These are phyloP conservation scores for Cupressus sempervirens DNA, from an alignment of 75 land plant species.

Conservation along the genomic window DNA sequence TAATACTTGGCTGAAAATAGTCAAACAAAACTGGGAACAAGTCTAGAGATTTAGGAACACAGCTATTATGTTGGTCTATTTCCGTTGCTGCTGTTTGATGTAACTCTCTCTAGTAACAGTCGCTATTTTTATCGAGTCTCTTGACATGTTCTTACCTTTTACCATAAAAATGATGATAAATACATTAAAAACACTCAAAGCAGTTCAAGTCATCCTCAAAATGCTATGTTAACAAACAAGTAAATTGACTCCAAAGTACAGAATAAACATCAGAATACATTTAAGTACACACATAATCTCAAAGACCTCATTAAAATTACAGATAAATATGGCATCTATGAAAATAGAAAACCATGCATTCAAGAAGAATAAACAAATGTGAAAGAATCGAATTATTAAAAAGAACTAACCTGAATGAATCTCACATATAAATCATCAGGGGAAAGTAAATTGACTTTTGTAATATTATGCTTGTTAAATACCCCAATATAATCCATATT, in stretches of 20 bases:
- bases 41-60: not conserved
- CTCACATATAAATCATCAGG: not conserved
- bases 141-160: not conserved
- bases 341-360: not conserved
- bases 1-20: not conserved
- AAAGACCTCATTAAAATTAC: too few relatives aligned
- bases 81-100: not conserved
- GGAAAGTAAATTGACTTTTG: not conserved
- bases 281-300: not conserved
- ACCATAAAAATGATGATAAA: not conserved
- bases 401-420: not conserved
- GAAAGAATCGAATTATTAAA: not conserved
- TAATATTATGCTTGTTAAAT: too few relatives aligned
- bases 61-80: not conserved
- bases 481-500: not conserved
- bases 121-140: not conserved
- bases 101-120: not conserved
- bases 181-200: not conserved
- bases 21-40: not conserved
- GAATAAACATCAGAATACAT: not conserved
- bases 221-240: not conserved
- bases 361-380: too few relatives aligned
- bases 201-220: not conserved
- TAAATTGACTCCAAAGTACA: not conserved
- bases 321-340: not conserved